Conservation (phyloP, 345 rosid species). For the Viola odorata region DNA sequence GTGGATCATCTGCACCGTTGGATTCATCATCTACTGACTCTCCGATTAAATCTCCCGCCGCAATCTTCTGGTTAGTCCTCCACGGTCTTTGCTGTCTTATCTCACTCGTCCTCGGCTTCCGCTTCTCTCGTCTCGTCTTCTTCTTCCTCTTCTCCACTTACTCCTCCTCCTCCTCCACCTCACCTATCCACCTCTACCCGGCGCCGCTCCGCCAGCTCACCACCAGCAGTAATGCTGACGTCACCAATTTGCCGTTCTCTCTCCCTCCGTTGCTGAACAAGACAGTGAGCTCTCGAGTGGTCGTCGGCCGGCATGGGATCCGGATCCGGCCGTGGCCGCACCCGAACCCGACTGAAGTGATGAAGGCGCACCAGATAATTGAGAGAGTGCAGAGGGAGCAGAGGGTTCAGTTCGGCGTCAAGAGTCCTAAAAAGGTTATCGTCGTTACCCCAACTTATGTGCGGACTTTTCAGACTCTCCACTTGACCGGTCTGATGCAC, state of each 20-base stretch:
- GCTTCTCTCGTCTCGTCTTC: slow-evolving; percentile 90
- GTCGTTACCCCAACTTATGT: slow-evolving; percentile 93
- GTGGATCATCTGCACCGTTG: slow-evolving; percentile 40
- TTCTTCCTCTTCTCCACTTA: slow-evolving; percentile 73
- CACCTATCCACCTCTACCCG: slow-evolving; percentile 34
- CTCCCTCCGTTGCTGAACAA: slow-evolving; percentile 26
- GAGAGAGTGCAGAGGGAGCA: slow-evolving; percentile 92
- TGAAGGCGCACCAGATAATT: slow-evolving; percentile 87
- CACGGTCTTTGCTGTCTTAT: slow-evolving; percentile 85
- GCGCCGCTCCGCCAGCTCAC: slow-evolving; percentile 49
- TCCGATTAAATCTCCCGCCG: slow-evolving; percentile 55
- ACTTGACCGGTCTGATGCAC: slow-evolving; percentile 89
- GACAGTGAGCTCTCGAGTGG: slow-evolving; percentile 63
- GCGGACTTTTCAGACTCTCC: slow-evolving; percentile 86
- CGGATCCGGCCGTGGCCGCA: slow-evolving; percentile 99
- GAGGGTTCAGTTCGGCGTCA: slow-evolving; percentile 62
- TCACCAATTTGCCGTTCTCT: slow-evolving; percentile 18
- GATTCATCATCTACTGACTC: slow-evolving; percentile 55
- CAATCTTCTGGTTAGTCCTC: slow-evolving; percentile 65
- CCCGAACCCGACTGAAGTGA: slow-evolving; percentile 81
- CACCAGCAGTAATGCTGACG: slow-evolving; percentile 11
- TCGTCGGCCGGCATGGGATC: slow-evolving; percentile 98
- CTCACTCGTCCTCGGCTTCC: slow-evolving; percentile 79
- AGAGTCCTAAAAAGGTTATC: slow-evolving; percentile 52
- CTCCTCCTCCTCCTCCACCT: slow-evolving; percentile 14